These are phyloP conservation scores for Ophiosphaerella herpotricha DNA, from an alignment of 2,329 filamentous ascomycete species.

Conservation along the genomic window DNA sequence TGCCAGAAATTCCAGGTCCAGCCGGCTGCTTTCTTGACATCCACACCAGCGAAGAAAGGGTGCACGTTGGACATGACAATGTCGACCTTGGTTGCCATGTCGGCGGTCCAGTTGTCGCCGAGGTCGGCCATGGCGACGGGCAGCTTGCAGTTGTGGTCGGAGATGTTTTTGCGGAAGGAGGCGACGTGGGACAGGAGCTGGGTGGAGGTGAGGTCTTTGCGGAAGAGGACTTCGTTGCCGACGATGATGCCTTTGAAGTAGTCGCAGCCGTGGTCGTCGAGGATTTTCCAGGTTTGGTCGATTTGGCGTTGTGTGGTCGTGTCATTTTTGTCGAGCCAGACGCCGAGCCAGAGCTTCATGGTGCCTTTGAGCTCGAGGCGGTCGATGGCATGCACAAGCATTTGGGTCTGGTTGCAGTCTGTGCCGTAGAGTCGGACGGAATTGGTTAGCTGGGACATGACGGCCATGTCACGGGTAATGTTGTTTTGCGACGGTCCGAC, in stretches of 20 bases:
- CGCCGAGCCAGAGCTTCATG: slow-evolving; percentile 91
- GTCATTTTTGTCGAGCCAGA: slow-evolving; percentile 84
- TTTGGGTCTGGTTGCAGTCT: slow-evolving; percentile 96
- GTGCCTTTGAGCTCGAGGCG: slow-evolving; percentile 68
- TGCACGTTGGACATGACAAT: slow-evolving; percentile 97
- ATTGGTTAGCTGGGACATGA: slow-evolving; percentile 88
- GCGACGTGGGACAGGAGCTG: slow-evolving; percentile 68
- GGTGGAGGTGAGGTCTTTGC: slow-evolving; percentile 67
- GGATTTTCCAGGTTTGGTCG: slow-evolving; percentile 79
- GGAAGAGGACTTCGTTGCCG: slow-evolving; percentile 67
- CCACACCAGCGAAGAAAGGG: slow-evolving; percentile 87
- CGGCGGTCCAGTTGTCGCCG: slow-evolving; percentile 80
- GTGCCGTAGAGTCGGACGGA: slow-evolving; percentile 89
- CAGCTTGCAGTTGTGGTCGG: slow-evolving; percentile 66
- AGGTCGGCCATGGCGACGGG: slow-evolving; percentile 87
- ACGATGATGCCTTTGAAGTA: slow-evolving; percentile 66
- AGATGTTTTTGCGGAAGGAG: slow-evolving; percentile 71
- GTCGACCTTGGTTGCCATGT: slow-evolving; percentile 73
- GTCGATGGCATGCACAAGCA: slow-evolving; percentile 83
- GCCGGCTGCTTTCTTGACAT: slow-evolving; percentile 66
- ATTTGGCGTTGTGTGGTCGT: slow-evolving; percentile 87
- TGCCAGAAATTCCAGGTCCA: slow-evolving; percentile 90
- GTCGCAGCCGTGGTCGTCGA: slow-evolving; percentile 63
- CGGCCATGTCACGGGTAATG: slow-evolving; percentile 85
- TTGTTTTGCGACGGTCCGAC: slow-evolving; percentile 90